Conservation (phyloP, 169 alveolate genomes). For the Plasmodium ovale region DNA sequence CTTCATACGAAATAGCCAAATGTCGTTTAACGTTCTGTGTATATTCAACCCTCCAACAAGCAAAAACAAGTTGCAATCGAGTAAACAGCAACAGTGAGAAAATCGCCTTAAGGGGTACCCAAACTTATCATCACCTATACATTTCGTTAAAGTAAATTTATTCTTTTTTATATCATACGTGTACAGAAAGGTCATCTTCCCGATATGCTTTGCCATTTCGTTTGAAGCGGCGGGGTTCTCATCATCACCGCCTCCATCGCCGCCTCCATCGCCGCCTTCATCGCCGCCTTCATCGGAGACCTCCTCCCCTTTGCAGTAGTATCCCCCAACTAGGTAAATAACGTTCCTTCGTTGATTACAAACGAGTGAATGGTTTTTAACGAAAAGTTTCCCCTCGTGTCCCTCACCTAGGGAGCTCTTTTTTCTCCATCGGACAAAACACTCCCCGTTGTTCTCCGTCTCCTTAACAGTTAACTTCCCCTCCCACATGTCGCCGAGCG, state of each 20-base stretch:
- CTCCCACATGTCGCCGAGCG: conserved; percentile 46
- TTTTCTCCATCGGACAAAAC: conserved; percentile 25
- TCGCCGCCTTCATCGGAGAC: background rate
- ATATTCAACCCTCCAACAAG: conserved; percentile 50
- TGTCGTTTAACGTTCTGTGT: conserved; percentile 45
- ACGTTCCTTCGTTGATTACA: conserved; percentile 41
- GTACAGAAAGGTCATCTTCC: background rate
- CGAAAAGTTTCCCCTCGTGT: background rate
- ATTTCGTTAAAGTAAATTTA: conserved; percentile 13
- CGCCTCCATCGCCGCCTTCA: background rate
- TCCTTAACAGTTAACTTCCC: conserved; percentile 47
- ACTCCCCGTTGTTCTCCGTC: background rate
- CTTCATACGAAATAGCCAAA: conserved; percentile 49
- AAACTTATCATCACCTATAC: conserved; percentile 22
- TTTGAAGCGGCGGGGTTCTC: background rate
- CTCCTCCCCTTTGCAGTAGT: background rate
- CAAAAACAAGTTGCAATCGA: conserved; percentile 12
- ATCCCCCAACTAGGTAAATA: conserved; percentile 46
- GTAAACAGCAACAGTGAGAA: conserved; percentile 32
- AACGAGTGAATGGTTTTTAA: conserved; percentile 43
- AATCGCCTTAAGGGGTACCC: conserved; percentile 32
- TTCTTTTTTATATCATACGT: conserved; percentile 39
- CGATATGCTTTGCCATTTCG: background rate
- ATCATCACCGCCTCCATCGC: background rate
- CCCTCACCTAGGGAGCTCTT: background rate